Evolutionary conservation across 2,329 filamentous ascomycete species (phyloP), one percentile per base, ranked within the genome.

Genomic region (Cadophora malorum): DNA sequence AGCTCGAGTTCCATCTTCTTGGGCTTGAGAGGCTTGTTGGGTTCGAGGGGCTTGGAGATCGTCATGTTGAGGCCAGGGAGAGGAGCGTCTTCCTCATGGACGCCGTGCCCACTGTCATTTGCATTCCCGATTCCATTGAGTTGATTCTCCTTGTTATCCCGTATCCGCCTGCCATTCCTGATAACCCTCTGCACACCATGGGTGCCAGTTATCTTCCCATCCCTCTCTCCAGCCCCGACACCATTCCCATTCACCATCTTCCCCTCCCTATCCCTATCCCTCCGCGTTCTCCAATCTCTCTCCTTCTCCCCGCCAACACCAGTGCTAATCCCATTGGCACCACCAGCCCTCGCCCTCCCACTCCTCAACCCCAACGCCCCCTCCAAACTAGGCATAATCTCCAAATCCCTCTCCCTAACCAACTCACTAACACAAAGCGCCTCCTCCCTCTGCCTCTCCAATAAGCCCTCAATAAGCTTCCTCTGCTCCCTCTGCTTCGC

Each of bases 311-410:
- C 45, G 23, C 12, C 6, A 5, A 28, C 28, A 28, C 28, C 28
- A 28, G 3, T 28, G 3, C 41, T 19, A 45, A n/a, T 41, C n/a
- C 8, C 45, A 19, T 2, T 8, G n/a, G n/a, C 35, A 25, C 16
- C 16, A n/a, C 58, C 25, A 0, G 25, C 45, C 23, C 23, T 50
- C 23, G 31, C 21, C 28, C 60, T 58, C 33, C 60, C 65, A 35
- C 65, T 64, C 52, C 65, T 67, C 53, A 52, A 50, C 19, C 58
- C 56, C 38, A 69, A 21, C 21, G 64, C 45, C 14, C 25, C 55
- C 45, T 69, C 63, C 25, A 69, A 49, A 35, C 52, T 38, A n/a
- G 67, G 67, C 67, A 66, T 58, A 4, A 61, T 65, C 23, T 53
- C 59, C 19, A 63, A 55, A 64, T 69, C 67, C 21, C 38, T 55